Evolutionary conservation across 2,329 filamentous ascomycete genomes (phyloP).

Genomic region (Calonectria henricotiae): DNA sequence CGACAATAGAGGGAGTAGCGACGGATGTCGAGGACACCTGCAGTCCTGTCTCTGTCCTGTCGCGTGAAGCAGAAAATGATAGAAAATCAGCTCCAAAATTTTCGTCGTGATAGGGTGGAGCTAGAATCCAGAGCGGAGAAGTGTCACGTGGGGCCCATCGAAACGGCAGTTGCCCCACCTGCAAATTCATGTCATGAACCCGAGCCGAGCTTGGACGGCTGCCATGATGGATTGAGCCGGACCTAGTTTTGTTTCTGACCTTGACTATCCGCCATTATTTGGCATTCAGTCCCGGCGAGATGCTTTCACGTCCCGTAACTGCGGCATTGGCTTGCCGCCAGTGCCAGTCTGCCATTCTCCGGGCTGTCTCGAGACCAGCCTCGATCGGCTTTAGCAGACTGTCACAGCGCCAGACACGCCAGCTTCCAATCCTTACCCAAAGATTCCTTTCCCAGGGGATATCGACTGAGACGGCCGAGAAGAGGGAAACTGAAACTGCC

Average conservation of each 20-base stretch:
- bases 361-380: constrained; percentile 50
- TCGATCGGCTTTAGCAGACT: constrained; percentile 47
- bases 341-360: constrained; percentile 54
- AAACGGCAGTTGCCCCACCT: constrained; percentile 22
- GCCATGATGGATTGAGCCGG: constrained; percentile 38
- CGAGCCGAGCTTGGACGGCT: constrained; percentile 29
- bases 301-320: constrained; percentile 55
- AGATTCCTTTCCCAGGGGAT: constrained; percentile 49
- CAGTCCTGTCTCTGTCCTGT: constrained; percentile 45
- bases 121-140: constrained; percentile 26
- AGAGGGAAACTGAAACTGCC: constrained; percentile 42
- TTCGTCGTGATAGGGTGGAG: constrained; percentile 45
- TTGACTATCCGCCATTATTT: neutral
- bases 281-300: constrained; percentile 37
- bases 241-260: constrained; percentile 22
- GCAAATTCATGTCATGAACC: constrained; percentile 36
- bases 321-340: constrained; percentile 54
- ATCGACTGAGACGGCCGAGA: constrained; percentile 31
- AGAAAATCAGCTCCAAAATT: constrained; percentile 52
- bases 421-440: constrained; percentile 42
- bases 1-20: constrained; percentile 28
- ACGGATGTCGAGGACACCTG: constrained; percentile 42
- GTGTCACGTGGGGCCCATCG: constrained; percentile 45
- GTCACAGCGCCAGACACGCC: constrained; percentile 43
- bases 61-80: constrained; percentile 46